A percentile compares a stretch with the other conserved stretches of the same genome.
These are phyloP conservation scores for Knufia petricola DNA, from an alignment of 2,329 filamentous ascomycete species.

Conservation along the genomic window DNA sequence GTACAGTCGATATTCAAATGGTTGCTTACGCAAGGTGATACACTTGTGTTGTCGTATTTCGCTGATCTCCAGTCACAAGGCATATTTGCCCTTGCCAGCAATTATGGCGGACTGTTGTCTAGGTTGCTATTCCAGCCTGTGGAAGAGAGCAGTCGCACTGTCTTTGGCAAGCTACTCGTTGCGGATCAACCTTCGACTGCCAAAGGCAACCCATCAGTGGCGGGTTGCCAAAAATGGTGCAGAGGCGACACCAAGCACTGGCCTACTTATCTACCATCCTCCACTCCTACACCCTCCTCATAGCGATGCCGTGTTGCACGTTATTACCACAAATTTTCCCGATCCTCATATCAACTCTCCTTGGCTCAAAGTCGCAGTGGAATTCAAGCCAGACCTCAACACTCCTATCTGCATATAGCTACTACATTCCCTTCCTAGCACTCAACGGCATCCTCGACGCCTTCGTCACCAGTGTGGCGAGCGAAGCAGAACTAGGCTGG, in stretches of 20 bases:
- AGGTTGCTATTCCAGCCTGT: slow-evolving; percentile 88
- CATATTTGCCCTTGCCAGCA: slow-evolving; percentile 84
- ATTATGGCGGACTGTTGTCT: slow-evolving; percentile 83
- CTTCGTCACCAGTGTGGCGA: slow-evolving; percentile 82
- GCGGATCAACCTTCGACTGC: slow-evolving; percentile 26
- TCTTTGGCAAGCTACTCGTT: slow-evolving; percentile 71
- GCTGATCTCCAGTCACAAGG: slow-evolving; percentile 74
- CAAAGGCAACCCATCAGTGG: slow-evolving; percentile 29
- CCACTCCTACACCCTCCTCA: slow-evolving; percentile 61
- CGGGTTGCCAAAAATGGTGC: slow-evolving; percentile 2
- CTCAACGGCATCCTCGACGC: slow-evolving; percentile 87
- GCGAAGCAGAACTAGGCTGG: slow-evolving; percentile 58
- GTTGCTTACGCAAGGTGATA: slow-evolving; percentile 86
- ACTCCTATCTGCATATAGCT: slow-evolving; percentile 73
- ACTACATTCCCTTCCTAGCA: slow-evolving; percentile 86
- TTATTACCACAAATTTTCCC: slow-evolving; percentile 69
- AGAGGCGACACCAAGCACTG: slow-evolving; percentile 12
- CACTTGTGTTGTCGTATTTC: slow-evolving; percentile 71
- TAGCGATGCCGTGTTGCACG: slow-evolving; percentile 54
- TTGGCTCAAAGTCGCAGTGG: slow-evolving; percentile 60
- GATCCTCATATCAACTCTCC: slow-evolving; percentile 61
- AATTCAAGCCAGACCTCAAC: slow-evolving; percentile 59
- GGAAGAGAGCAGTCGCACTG: slow-evolving; percentile 82
- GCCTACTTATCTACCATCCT: slow-evolving; percentile 46
- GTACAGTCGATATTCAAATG: slow-evolving; percentile 86